Evolutionary conservation across 306 rosid species (phyloP).

Genomic region (Corylus heterophylla): DNA sequence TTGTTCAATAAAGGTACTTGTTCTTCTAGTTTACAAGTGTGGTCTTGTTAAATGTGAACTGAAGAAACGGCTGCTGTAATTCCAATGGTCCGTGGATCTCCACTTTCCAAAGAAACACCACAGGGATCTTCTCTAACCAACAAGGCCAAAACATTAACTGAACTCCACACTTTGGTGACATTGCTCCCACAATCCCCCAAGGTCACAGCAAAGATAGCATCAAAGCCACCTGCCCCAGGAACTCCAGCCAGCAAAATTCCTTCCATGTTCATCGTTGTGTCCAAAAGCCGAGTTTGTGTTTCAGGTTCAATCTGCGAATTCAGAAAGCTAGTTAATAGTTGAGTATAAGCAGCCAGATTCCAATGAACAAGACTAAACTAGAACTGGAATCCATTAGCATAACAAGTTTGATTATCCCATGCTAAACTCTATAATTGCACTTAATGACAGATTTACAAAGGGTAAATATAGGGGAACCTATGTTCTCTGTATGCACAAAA

Average conservation of each 20-base stretch:
- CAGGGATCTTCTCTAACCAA: constrained; percentile 93
- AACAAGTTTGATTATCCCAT: constrained; percentile 8
- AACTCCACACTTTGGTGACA: constrained; percentile 61
- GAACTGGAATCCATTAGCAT: constrained; percentile 8
- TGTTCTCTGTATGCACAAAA: background rate
- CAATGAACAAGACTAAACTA: background rate
- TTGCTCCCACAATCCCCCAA: constrained; percentile 65
- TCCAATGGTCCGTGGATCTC: constrained; percentile 73
- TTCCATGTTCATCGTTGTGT: constrained; percentile 85
- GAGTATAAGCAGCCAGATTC: background rate
- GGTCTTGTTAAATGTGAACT: constrained; percentile 49
- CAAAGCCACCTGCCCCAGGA: constrained; percentile 99
- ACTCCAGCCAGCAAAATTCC: constrained; percentile 95
- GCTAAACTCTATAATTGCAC: constrained; percentile 6
- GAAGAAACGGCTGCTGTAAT: constrained; percentile 78
- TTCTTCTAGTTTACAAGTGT: background rate
- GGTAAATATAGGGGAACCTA: background rate
- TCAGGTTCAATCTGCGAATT: constrained; percentile 84
- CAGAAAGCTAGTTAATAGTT: constrained; percentile 18
- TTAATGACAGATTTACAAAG: constrained; percentile 21
- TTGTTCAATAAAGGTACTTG: background rate
- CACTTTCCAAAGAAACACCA: constrained; percentile 75
- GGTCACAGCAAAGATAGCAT: constrained; percentile 85
- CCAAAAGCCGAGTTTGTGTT: constrained; percentile 81
- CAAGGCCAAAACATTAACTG: constrained; percentile 69